phyloP scores from a whole-genome alignment of 768 basidiomycete genomes.

The Agrocybe pediades region DNA sequence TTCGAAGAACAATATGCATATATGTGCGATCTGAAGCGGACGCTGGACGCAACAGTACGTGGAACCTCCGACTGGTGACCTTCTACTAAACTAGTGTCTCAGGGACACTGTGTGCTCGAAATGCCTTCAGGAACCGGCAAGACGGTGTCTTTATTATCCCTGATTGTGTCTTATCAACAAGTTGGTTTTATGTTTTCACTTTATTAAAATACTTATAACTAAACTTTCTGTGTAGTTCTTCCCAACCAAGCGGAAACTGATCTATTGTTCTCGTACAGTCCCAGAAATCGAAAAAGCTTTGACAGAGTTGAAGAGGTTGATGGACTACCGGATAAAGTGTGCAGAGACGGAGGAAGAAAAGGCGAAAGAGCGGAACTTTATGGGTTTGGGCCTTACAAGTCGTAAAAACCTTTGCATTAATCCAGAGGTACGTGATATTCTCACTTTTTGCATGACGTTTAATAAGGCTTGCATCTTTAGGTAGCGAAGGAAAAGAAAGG shows the following conservation, averaged over 20 bases:
- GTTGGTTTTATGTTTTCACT: conserved; percentile 35
- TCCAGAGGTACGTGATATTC: conserved; percentile 67
- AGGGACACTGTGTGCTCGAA: conserved; percentile 99
- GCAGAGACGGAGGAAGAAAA: conserved; percentile 76
- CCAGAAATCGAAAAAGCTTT: conserved; percentile 99
- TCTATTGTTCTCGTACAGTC: conserved; percentile 99
- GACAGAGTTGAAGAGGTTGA: conserved; percentile 90
- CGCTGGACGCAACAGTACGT: conserved; percentile 87
- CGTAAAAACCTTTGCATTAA: conserved; percentile 96
- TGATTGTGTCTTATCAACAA: conserved; percentile 98
- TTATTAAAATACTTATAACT: conserved; percentile 1
- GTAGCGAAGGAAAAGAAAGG: conserved; percentile 99
- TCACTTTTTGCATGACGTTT: not conserved
- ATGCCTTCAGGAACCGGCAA: conserved; percentile 99
- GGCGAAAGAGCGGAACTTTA: conserved; percentile 79
- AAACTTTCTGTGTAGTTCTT: conserved; percentile 67
- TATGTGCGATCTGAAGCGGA: conserved; percentile 98
- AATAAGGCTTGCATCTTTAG: conserved; percentile 40
- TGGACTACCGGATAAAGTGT: conserved; percentile 79
- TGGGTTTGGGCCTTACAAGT: conserved; percentile 91
- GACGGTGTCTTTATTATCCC: conserved; percentile 91
- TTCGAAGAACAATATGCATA: conserved; percentile 94
- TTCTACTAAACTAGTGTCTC: conserved; percentile 2
- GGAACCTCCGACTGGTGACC: not conserved
- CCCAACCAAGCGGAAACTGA: conserved; percentile 88